Evolutionary conservation across 306 rosid species (phyloP).

Genomic region (Herpetospermum pedunculosum): DNA sequence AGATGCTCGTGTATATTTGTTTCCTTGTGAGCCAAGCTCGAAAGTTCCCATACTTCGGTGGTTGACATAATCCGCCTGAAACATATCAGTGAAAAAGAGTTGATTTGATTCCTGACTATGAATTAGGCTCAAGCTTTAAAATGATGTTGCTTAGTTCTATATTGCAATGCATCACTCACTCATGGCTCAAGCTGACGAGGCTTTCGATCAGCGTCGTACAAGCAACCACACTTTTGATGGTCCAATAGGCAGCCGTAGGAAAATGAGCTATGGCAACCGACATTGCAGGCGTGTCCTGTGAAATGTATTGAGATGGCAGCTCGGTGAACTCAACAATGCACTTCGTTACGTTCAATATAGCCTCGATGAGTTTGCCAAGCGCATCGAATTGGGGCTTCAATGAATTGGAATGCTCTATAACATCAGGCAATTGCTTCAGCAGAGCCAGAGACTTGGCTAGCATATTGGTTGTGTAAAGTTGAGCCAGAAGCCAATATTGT

Average conservation of each 20-base stretch:
- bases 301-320: conserved; percentile 53
- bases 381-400: conserved; percentile 57
- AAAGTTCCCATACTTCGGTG: conserved; percentile 63
- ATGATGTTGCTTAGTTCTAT: not conserved
- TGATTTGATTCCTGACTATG: not conserved
- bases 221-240: conserved; percentile 52
- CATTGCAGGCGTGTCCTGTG: conserved; percentile 57
- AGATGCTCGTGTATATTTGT: conserved; percentile 51
- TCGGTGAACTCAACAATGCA: conserved; percentile 44
- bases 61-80: conserved; percentile 43
- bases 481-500: conserved; percentile 76
- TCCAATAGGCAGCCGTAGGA: conserved; percentile 83
- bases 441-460: conserved; percentile 74
- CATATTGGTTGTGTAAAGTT: conserved; percentile 32
- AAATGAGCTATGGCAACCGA: conserved; percentile 43
- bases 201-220: conserved; percentile 48
- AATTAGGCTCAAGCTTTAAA: not conserved
- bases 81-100: not conserved
- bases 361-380: conserved; percentile 40
- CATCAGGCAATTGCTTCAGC: conserved; percentile 56
- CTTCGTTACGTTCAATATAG: conserved; percentile 36
- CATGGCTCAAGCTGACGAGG: conserved; percentile 44
- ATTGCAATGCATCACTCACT: conserved; percentile 36
- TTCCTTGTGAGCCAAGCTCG: conserved; percentile 71
- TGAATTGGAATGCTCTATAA: conserved; percentile 33